Conservation (phyloP, 805 yeast genomes). For the Candida incommunis region DNA sequence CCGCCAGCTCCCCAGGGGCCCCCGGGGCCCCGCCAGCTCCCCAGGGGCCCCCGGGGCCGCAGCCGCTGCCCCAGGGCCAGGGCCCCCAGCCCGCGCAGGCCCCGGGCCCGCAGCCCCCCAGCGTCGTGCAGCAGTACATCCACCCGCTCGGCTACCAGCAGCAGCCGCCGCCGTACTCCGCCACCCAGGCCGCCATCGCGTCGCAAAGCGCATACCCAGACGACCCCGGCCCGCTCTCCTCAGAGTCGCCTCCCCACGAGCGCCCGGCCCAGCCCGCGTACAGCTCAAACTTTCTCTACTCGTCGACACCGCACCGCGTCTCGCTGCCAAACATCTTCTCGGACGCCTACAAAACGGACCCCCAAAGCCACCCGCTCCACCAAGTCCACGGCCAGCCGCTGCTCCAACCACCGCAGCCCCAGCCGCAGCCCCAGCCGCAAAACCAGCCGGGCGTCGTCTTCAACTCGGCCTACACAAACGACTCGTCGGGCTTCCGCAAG, state of each 20-base stretch:
- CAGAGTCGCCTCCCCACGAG: not conserved
- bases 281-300: not conserved
- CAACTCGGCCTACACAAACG: constrained; percentile 14
- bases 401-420: not conserved
- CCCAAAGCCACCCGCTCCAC: not conserved
- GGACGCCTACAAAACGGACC: not conserved
- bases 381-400: not conserved
- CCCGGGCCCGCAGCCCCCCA: not conserved
- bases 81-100: not conserved
- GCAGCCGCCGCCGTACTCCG: not conserved
- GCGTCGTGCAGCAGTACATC: not conserved
- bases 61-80: not conserved
- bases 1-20: not conserved
- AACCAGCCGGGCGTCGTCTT: constrained; percentile 7
- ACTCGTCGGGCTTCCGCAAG: constrained; percentile 14
- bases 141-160: not conserved
- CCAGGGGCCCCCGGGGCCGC: not conserved
- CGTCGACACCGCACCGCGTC: not conserved
- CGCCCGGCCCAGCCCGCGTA: not conserved
- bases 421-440: not conserved
- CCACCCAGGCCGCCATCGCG: not conserved
- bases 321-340: not conserved
- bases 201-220: not conserved
- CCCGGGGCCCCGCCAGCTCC: not conserved
- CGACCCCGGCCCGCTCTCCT: not conserved